A percentile compares a stretch with the other conserved stretches of the same genome.
phyloP scores from a whole-genome alignment of 306 rosid genomes.

The Dalbergia cultrata region DNA sequence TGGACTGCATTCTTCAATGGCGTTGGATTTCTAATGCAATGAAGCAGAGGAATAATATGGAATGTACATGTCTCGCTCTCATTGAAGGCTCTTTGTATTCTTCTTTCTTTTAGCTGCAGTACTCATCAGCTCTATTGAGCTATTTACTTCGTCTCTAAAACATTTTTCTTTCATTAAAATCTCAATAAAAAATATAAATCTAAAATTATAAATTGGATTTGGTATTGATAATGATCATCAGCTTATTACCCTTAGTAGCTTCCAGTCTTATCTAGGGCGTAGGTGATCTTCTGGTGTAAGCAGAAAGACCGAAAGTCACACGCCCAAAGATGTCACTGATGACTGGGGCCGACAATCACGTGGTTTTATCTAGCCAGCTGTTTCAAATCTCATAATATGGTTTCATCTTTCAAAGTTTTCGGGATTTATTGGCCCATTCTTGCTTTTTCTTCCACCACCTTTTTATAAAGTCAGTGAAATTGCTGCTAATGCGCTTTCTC shows the following conservation, averaged over 20 bases:
- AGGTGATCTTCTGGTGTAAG: background rate
- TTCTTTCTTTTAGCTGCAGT: background rate
- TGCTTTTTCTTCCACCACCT: conserved; percentile 39
- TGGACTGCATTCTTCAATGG: too few species aligned
- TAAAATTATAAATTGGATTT: background rate
- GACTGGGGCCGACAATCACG: conserved; percentile 53
- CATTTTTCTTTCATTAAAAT: background rate
- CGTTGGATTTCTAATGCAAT: too few species aligned
- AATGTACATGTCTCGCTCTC: background rate
- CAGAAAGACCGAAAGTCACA: conserved; percentile 1
- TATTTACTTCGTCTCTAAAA: background rate
- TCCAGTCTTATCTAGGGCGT: background rate
- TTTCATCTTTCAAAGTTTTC: conserved; percentile 50
- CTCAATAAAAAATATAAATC: background rate
- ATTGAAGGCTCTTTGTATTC: background rate
- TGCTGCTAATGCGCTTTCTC: conserved; percentile 54
- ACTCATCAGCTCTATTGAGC: background rate
- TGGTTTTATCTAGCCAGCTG: conserved; percentile 45
- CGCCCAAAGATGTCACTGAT: conserved; percentile 22
- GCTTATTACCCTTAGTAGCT: conserved; percentile 1
- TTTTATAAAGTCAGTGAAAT: conserved; percentile 48
- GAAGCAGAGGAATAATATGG: too few species aligned
- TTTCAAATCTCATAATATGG: conserved; percentile 39
- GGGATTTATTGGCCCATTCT: conserved; percentile 42
- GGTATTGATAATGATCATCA: conserved; percentile 4